Base-by-base conservation (phyloP, 106 monocot species). In the Cymbidium sinense region DNA sequence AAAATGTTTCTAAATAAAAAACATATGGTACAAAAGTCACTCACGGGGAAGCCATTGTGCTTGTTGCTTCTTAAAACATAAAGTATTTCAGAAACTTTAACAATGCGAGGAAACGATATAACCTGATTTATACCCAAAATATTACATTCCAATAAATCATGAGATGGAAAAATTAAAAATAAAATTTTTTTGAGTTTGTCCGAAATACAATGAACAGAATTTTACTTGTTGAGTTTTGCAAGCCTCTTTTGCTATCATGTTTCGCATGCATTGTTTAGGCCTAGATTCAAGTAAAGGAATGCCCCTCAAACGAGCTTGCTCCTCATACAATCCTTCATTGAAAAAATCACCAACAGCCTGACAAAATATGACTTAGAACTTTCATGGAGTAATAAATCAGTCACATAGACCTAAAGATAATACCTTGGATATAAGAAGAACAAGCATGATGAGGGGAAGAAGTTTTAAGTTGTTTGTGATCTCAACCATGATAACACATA, bases 401-500 rank as follows among this genome's bases (percentile, higher is more conserved):
- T 72, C 28, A 50, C 35, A 34, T 55, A 21, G 52, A 55, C 21
- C 67, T 67, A 31, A 67, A 55, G 2, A 33, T 54, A 55, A 34
- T 86, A 96, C 96, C 91, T 96, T 98, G 34, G 98, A 98, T 84
- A 98, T 90, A 50, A 98, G 87, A 81, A 98, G 98, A 83, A 98
- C 98, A 75, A 98, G 98, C 98, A 98, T 98, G 73, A 98, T 98
- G 4, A 98, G 84, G 30, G 98, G 98, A 64, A 98, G 80, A 69
- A 98, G 87, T 50, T 94, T 85, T 86, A 98, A 83, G 77, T 98
- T 98, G 78, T 98, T 98, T 75, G 98, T 98, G 77, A 98, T 98
- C 77, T 98, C 98, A 73, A 98, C 98, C 98, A 98, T 98, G 64
- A 98, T 98, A 25, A 98, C 94, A 87, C 98, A 98, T 50, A 98